Conservation (phyloP, 1,139 yeast species). For the Neolecta irregularis region DNA sequence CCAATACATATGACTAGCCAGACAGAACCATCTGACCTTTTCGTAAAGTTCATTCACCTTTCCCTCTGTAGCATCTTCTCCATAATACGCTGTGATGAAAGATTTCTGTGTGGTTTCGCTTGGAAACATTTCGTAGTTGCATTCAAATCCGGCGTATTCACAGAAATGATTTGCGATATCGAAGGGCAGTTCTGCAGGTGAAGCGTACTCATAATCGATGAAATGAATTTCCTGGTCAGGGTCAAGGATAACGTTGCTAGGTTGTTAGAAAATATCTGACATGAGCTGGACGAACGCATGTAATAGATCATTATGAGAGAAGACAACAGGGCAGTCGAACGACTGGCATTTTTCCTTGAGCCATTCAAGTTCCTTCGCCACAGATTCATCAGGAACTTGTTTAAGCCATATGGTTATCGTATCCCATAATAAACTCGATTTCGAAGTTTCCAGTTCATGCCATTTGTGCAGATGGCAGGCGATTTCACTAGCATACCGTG, state of each 20-base stretch:
- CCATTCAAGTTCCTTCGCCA: slow-evolving; percentile 7
- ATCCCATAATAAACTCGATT: neutral
- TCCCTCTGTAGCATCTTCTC: neutral
- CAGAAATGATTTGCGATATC: slow-evolving; percentile 76
- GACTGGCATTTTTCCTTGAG: slow-evolving; percentile 1
- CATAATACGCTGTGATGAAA: slow-evolving; percentile 5
- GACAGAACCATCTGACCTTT: slow-evolving; percentile 3
- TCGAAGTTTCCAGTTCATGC: slow-evolving; percentile 34
- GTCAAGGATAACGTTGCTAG: too few species aligned
- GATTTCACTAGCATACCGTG: slow-evolving; percentile 35
- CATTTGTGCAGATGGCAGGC: slow-evolving; percentile 59
- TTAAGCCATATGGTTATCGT: neutral
- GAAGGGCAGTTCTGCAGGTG: slow-evolving; percentile 67
- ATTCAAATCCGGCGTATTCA: slow-evolving; percentile 78
- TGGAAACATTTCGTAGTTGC: slow-evolving; percentile 28
- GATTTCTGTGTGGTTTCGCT: slow-evolving; percentile 1
- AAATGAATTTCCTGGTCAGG: slow-evolving; percentile 32
- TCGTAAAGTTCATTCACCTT: too few species aligned
- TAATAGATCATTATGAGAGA: slow-evolving; percentile 10
- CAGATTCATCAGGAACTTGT: slow-evolving; percentile 4
- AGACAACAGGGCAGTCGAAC: slow-evolving; percentile 7
- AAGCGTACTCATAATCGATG: slow-evolving; percentile 69
- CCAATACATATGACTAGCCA: slow-evolving; percentile 11
- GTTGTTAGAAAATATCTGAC: too few species aligned
- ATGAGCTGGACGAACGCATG: too few species aligned